Evolutionary conservation across 768 basidiomycete species (phyloP).

Genomic region (Collybiopsis luxurians): DNA sequence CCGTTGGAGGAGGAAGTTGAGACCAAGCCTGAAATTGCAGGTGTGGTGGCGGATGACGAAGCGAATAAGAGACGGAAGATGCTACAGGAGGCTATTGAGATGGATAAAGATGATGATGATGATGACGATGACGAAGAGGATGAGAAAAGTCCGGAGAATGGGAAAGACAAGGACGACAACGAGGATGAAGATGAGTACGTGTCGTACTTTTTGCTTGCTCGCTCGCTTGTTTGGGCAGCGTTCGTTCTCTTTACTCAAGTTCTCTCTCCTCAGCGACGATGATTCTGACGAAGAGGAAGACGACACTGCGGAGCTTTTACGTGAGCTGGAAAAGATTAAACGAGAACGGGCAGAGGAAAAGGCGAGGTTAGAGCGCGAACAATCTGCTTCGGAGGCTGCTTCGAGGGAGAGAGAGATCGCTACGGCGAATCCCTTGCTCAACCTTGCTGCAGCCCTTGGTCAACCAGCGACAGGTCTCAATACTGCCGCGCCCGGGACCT

Average conservation of each 20-base stretch:
- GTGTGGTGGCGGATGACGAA: slow-evolving; percentile 57
- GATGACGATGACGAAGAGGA: slow-evolving; percentile 51
- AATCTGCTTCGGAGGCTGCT: slow-evolving; percentile 56
- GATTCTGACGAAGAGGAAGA: slow-evolving; percentile 73
- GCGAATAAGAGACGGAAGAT: slow-evolving; percentile 82
- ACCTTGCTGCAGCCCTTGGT: slow-evolving; percentile 88
- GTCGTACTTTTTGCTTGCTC: slow-evolving; percentile 8
- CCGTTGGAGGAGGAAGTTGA: slow-evolving; percentile 5
- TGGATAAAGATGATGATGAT: slow-evolving; percentile 90
- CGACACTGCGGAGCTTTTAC: slow-evolving; percentile 64
- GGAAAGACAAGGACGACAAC: slow-evolving; percentile 34
- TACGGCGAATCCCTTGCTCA: slow-evolving; percentile 82
- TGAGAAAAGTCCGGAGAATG: slow-evolving; percentile 47
- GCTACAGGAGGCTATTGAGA: slow-evolving; percentile 78
- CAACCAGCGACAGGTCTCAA: slow-evolving; percentile 65
- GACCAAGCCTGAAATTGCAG: slow-evolving; percentile 42
- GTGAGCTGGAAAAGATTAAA: slow-evolving; percentile 98
- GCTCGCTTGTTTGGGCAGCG: too few species aligned
- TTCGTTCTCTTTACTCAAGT: too few species aligned
- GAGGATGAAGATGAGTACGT: slow-evolving; percentile 46
- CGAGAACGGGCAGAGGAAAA: slow-evolving; percentile 94
- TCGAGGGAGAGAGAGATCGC: slow-evolving; percentile 82
- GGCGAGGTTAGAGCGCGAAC: slow-evolving; percentile 73
- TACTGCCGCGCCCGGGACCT: slow-evolving; percentile 76
- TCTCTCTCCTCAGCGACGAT: slow-evolving; percentile 38